Percentiles rank a stretch among this genome's conserved stretches.
Evolutionary conservation across 805 yeast genomes (phyloP).

Genomic region (Yarrowia porcina): DNA sequence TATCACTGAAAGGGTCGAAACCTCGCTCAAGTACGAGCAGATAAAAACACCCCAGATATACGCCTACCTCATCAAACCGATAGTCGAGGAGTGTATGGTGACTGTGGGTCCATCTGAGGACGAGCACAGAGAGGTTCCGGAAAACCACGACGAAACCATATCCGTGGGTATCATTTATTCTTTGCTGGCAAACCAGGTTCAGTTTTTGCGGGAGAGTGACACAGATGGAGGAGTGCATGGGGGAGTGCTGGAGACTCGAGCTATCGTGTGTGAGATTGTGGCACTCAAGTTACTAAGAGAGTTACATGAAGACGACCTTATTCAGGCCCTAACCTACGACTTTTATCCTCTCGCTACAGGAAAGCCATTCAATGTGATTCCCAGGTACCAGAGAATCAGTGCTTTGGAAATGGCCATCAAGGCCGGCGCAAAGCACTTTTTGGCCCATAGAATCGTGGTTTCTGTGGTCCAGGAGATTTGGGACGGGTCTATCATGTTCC

Average conservation of each 20-base stretch:
- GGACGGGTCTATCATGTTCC: slow-evolving; percentile 49
- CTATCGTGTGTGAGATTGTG: slow-evolving; percentile 52
- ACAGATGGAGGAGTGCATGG: slow-evolving; percentile 27
- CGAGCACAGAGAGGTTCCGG: neutral
- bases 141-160: slow-evolving; percentile 28
- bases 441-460: slow-evolving; percentile 52
- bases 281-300: slow-evolving; percentile 51
- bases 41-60: slow-evolving; percentile 51
- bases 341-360: slow-evolving; percentile 47
- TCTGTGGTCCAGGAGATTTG: slow-evolving; percentile 49
- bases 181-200: slow-evolving; percentile 40
- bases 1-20: slow-evolving; percentile 44
- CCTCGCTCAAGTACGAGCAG: slow-evolving; percentile 51
- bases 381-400: slow-evolving; percentile 43
- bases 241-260: slow-evolving; percentile 43
- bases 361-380: slow-evolving; percentile 32
- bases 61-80: slow-evolving; percentile 47
- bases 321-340: slow-evolving; percentile 46
- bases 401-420: slow-evolving; percentile 52
- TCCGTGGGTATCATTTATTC: slow-evolving; percentile 42
- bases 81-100: slow-evolving; percentile 40
- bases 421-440: slow-evolving; percentile 50
- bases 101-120: slow-evolving; percentile 11
- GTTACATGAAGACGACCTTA: slow-evolving; percentile 43
- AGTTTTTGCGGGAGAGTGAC: slow-evolving; percentile 39